Evolutionary conservation across 331 rosid species (phyloP).

Genomic region (Spiraea crenata): DNA sequence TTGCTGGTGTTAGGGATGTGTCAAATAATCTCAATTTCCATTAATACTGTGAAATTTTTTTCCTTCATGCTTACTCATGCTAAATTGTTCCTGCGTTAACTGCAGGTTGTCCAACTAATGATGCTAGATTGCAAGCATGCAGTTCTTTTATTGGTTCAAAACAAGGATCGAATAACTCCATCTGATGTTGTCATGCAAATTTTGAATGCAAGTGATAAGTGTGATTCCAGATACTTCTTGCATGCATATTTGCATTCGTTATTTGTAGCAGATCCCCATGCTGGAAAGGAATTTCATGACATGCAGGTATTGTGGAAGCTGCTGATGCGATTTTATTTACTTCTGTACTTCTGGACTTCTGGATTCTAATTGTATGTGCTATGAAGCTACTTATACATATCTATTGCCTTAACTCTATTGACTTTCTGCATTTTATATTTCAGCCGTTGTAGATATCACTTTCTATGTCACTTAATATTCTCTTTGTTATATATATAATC

Average conservation of each 20-base stretch:
- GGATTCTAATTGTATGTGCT: not conserved
- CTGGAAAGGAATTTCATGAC: conserved; percentile 91
- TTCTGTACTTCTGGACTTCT: not conserved
- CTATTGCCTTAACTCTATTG: not conserved
- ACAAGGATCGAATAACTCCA: conserved; percentile 68
- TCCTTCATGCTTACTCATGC: not conserved
- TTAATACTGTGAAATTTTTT: not conserved
- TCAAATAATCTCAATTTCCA: not conserved
- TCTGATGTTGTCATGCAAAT: conserved; percentile 81
- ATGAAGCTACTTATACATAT: not conserved
- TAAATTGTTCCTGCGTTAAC: not conserved
- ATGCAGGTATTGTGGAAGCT: conserved; percentile 64
- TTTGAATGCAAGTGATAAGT: conserved; percentile 46
- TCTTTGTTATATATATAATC: not conserved
- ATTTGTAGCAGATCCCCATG: conserved; percentile 85
- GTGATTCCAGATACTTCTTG: conserved; percentile 68
- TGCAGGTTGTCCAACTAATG: conserved; percentile 88
- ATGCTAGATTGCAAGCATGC: conserved; percentile 93
- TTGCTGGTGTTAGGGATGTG: not conserved
- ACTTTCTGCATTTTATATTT: not conserved
- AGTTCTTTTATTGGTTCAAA: conserved; percentile 67
- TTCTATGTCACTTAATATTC: not conserved
- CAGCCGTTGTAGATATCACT: not conserved
- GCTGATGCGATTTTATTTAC: not conserved
- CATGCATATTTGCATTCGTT: conserved; percentile 85